phyloP scores from a whole-genome alignment of 441 rosid genomes.

The Dalechampia spathulata region DNA sequence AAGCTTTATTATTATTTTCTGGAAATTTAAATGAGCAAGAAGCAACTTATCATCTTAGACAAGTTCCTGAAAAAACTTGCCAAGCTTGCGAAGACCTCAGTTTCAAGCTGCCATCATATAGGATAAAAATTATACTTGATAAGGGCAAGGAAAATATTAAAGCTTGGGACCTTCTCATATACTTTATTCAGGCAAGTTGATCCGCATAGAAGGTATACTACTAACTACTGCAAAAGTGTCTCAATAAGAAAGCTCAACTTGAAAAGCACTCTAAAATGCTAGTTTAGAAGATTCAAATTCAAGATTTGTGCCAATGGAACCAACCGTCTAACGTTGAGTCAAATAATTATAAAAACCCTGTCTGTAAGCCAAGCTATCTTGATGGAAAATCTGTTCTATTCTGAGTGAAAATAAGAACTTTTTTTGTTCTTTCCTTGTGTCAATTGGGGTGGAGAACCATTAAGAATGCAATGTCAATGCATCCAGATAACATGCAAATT shows the following conservation, averaged over 20 bases:
- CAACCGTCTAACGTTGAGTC: neutral
- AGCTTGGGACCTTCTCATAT: neutral
- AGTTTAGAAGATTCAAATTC: neutral
- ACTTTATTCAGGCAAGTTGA: neutral
- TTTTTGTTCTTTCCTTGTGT: neutral
- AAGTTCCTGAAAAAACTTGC: too few relatives aligned
- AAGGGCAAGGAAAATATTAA: neutral
- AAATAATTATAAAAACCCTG: neutral
- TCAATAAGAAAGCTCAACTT: neutral
- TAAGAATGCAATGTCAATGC: neutral
- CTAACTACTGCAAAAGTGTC: neutral
- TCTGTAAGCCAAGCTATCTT: neutral
- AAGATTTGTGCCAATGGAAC: neutral
- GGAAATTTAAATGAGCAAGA: neutral
- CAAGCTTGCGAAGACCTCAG: too few relatives aligned
- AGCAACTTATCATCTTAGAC: neutral
- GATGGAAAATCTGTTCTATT: neutral
- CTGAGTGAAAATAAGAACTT: neutral
- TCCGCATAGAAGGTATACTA: neutral
- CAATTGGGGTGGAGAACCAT: neutral
- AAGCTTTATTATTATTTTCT: neutral
- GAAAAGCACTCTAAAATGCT: neutral
- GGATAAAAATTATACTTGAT: neutral
- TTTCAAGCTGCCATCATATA: neutral
- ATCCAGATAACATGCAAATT: neutral